These are phyloP conservation scores for Trichomonas vaginalis DNA, from an alignment of 208 protist genomes.

Conservation along the genomic window DNA sequence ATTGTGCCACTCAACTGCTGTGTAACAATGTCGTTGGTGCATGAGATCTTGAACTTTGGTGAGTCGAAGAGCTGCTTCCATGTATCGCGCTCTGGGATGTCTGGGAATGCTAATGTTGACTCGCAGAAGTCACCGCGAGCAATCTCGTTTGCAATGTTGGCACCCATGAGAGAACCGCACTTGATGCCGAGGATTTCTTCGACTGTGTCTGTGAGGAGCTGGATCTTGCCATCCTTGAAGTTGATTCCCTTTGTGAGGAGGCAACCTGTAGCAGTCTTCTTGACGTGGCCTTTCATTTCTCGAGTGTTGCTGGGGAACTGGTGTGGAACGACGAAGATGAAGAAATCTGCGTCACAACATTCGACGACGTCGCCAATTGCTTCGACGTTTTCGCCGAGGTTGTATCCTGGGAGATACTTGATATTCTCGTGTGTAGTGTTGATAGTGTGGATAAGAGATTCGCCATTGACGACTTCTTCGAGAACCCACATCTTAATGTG, in stretches of 20 bases:
- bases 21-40: constrained; percentile 19
- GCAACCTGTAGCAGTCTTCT: background rate
- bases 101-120: background rate
- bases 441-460: constrained; percentile 33
- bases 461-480: constrained; percentile 33
- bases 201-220: constrained; percentile 24
- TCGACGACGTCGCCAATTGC: constrained; percentile 12
- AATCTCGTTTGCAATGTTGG: constrained; percentile 32
- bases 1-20: constrained; percentile 23
- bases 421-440: constrained; percentile 34
- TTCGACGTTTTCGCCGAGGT: constrained; percentile 23
- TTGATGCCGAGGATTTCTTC: background rate
- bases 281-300: background rate
- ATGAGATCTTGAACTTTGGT: background rate
- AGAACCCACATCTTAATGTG: constrained; percentile 23
- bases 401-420: constrained; percentile 33
- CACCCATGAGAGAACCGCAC: constrained; percentile 24
- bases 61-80: background rate
- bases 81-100: constrained; percentile 4
- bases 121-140: background rate
- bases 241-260: background rate
- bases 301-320: background rate
- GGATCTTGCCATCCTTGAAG: background rate
- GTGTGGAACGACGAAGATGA: constrained; percentile 27
- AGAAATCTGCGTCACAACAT: constrained; percentile 11